Evolutionary conservation across 1,284 basidiomycete species (phyloP).

Genomic region (Cryptococcus sp.): DNA sequence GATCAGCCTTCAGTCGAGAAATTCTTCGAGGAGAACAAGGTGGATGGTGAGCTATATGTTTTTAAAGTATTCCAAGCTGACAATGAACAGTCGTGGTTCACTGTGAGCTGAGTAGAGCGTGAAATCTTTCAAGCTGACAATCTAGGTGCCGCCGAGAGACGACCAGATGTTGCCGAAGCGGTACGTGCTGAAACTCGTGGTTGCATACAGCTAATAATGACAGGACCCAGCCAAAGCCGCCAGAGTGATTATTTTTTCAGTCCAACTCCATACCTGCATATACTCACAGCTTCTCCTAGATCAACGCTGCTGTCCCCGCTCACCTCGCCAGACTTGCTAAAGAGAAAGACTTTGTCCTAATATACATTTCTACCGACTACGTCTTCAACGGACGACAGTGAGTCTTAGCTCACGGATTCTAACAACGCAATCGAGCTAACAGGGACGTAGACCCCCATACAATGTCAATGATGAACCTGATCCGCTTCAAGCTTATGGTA

Average conservation of each 20-base stretch:
- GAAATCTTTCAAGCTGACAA: background rate
- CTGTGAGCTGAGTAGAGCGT: slow-evolving; percentile 19
- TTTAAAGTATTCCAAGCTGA: background rate
- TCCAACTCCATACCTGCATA: too few relatives aligned
- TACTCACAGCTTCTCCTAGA: slow-evolving; percentile 7
- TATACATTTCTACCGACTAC: slow-evolving; percentile 52
- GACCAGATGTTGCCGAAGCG: slow-evolving; percentile 46
- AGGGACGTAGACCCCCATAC: slow-evolving; percentile 51
- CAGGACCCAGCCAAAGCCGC: slow-evolving; percentile 49
- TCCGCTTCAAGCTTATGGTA: slow-evolving; percentile 52
- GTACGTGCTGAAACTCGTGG: slow-evolving; percentile 8
- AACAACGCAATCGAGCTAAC: background rate
- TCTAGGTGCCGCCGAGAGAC: slow-evolving; percentile 49
- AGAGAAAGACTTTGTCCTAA: slow-evolving; percentile 39
- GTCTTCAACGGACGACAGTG: slow-evolving; percentile 44
- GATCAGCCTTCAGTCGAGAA: slow-evolving; percentile 43
- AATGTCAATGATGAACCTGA: slow-evolving; percentile 46
- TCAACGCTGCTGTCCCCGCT: slow-evolving; percentile 51
- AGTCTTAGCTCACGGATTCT: slow-evolving; percentile 1
- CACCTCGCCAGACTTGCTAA: slow-evolving; percentile 40
- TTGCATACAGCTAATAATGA: slow-evolving; percentile 6
- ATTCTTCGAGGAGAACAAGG: slow-evolving; percentile 41
- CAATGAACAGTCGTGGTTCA: slow-evolving; percentile 46
- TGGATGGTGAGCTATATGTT: slow-evolving; percentile 32
- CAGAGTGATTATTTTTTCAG: slow-evolving; percentile 11